Evolutionary conservation across 306 rosid species (phyloP), one percentile per base, ranked within the genome.

Genomic region (Vachellia pachyceras): DNA sequence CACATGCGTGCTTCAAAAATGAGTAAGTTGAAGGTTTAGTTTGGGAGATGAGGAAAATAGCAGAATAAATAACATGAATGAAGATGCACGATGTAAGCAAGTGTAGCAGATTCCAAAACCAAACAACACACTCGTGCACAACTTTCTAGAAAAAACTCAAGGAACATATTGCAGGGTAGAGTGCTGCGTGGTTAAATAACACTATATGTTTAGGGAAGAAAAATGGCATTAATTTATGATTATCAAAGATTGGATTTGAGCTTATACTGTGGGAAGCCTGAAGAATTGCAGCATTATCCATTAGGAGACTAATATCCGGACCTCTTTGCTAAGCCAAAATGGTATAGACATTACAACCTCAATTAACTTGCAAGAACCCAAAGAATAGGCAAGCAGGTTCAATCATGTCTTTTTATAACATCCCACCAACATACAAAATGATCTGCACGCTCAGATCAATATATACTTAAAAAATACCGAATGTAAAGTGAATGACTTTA

Each of bases 341-440:
- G 69, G 35, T 47, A 75, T 63, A 35, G 70, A 77, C 40, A 29
- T 29, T 29, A 29, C 33, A 77, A 60, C 60, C 13, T 13, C 42
- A 60, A 71, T 47, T 11, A 71, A 82, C 23, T 58, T 72, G 85
- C 77, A 86, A 72, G 83, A 79, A 60, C 86, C 74, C 55, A 76
- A 69, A 72, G 82, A 83, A 42, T 22, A 79, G 76, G 83, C 75
- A 79, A 83, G 42, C 13, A 83, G 77, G 81, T 79, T 55, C 42
- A 78, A 80, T 73, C 60, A 76, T 82, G 85, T 87, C 69, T 77
- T 29, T 83, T 80, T 83, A 71, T n/a, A 84, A 89, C 89, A 83
- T 82, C 77, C 82, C 88, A 79, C 80, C 83, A 83, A 85, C 86
- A 85, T 81, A 85, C 87, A 81, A 83, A 45, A 84, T 70, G 89